Percentiles rank a stretch among this genome's conserved stretches.
Evolutionary conservation across 2,329 filamentous ascomycete genomes (phyloP).

Genomic region (Thelonectria discophora): DNA sequence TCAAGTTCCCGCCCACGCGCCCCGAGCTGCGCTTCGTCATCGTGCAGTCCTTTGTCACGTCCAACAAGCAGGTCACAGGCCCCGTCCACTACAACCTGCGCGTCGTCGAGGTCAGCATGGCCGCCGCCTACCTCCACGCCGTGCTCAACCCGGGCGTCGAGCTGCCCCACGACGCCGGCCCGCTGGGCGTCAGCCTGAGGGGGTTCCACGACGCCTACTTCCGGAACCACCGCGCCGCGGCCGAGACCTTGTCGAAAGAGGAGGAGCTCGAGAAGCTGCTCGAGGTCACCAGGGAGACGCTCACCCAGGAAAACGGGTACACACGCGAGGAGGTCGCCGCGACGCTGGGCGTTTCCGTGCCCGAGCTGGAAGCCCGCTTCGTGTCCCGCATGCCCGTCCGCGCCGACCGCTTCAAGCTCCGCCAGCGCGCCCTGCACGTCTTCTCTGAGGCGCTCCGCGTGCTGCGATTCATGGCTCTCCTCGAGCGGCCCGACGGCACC

Average conservation of each 20-base stretch:
- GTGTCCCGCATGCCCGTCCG: slow-evolving; percentile 90
- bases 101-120: slow-evolving; percentile 93
- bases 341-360: slow-evolving; percentile 73
- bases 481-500: slow-evolving; percentile 63
- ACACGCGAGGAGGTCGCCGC: slow-evolving; percentile 84
- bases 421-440: slow-evolving; percentile 88
- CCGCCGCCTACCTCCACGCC: slow-evolving; percentile 74
- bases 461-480: slow-evolving; percentile 79
- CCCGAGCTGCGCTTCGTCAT: slow-evolving; percentile 92
- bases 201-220: slow-evolving; percentile 90
- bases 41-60: slow-evolving; percentile 91
- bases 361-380: slow-evolving; percentile 79
- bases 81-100: slow-evolving; percentile 96
- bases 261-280: slow-evolving; percentile 80
- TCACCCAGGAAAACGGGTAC: slow-evolving; percentile 84
- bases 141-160: slow-evolving; percentile 65
- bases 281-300: slow-evolving; percentile 72
- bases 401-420: slow-evolving; percentile 85
- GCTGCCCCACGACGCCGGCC: slow-evolving; percentile 80
- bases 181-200: slow-evolving; percentile 82
- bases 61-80: slow-evolving; percentile 93
- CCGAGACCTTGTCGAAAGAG: slow-evolving; percentile 57
- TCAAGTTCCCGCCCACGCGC: slow-evolving; percentile 81
- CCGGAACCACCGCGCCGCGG: slow-evolving; percentile 55
- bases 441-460: slow-evolving; percentile 90